Evolutionary conservation across 176 grass and related monocot species (phyloP).

Genomic region (Raddia distichophylla): DNA sequence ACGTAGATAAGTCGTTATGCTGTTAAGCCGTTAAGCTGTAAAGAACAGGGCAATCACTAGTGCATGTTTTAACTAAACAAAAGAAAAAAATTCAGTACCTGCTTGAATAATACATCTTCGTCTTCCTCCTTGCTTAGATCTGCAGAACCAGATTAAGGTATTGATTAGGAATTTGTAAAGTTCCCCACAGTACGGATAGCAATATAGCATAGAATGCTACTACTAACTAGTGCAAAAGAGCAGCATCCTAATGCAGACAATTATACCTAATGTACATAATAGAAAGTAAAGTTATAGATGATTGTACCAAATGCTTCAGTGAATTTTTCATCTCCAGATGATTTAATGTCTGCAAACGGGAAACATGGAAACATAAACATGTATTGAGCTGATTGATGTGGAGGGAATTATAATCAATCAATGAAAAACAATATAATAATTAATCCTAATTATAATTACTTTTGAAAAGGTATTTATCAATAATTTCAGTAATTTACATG

Average conservation of each 20-base stretch:
- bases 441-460: neutral
- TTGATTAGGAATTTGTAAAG: neutral
- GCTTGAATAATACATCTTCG: slow-evolving; percentile 94
- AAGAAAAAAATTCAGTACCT: slow-evolving; percentile 46
- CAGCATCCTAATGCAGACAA: slow-evolving; percentile 6
- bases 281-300: slow-evolving; percentile 35
- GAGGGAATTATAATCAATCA: neutral
- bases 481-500: slow-evolving; percentile 30
- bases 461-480: slow-evolving; percentile 5
- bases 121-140: slow-evolving; percentile 85
- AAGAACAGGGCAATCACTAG: neutral
- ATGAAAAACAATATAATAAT: neutral
- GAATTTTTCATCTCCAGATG: slow-evolving; percentile 74
- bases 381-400: slow-evolving; percentile 22
- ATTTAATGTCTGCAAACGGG: slow-evolving; percentile 68
- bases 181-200: neutral
- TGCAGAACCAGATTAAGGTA: slow-evolving; percentile 48
- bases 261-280: neutral
- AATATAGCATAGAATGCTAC: slow-evolving; percentile 4
- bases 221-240: slow-evolving; percentile 24
- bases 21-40: no score
- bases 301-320: slow-evolving; percentile 83
- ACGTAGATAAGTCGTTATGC: no score
- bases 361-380: slow-evolving; percentile 24
- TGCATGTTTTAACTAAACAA: neutral